Evolutionary conservation across 2,329 filamentous ascomycete genomes (phyloP).

Genomic region (Cladophialophora chaetospira): DNA sequence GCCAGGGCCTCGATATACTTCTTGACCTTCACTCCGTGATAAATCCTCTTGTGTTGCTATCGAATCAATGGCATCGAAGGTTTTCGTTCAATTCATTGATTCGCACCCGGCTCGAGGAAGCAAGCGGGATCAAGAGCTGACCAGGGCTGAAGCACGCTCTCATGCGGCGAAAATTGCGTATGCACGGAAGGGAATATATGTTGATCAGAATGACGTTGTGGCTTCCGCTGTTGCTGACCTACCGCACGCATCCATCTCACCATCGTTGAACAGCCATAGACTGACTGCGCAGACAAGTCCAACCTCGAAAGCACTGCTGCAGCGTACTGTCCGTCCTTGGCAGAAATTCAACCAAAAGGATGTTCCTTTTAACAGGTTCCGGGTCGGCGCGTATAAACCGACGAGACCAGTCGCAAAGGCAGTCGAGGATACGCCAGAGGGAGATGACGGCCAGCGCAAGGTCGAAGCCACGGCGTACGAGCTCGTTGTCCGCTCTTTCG

Average conservation of each 20-base stretch:
- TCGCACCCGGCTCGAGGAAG: background rate
- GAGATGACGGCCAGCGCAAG: background rate
- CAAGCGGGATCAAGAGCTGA: background rate
- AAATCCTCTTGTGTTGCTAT: background rate
- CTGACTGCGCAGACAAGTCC: background rate
- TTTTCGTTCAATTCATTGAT: background rate
- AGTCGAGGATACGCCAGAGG: background rate
- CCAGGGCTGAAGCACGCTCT: background rate
- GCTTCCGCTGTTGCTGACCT: background rate
- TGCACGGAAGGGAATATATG: background rate
- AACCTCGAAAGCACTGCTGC: background rate
- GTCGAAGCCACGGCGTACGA: background rate
- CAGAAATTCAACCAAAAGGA: slow-evolving; percentile 1
- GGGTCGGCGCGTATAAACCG: background rate
- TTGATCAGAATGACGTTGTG: background rate
- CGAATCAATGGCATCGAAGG: background rate
- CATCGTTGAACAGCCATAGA: background rate
- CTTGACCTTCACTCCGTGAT: background rate
- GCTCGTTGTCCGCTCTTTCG: background rate
- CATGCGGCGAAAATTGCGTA: background rate
- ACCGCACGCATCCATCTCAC: background rate
- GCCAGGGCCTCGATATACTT: background rate
- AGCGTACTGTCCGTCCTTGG: background rate
- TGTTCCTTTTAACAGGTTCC: background rate
- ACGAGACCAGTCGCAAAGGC: background rate